Evolutionary conservation across 2,329 filamentous ascomycete genomes (phyloP), one percentile per base, ranked within the genome.

Genomic region (Cephalotrichum gorgonifer): DNA sequence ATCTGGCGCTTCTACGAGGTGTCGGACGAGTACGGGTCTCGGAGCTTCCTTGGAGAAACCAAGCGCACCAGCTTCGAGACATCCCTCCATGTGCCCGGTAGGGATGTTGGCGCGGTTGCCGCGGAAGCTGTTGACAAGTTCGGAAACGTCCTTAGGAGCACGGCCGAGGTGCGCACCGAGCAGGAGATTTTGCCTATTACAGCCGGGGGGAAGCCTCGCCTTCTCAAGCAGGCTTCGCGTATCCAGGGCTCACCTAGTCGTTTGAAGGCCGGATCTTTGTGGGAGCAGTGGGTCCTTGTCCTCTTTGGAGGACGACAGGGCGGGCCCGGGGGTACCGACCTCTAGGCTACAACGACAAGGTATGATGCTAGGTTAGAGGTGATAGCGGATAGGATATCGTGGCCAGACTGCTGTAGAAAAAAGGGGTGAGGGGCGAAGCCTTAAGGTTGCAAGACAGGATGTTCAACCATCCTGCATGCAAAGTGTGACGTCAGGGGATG

Each of bases 1-100:
- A 38, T 49, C 4, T 76, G 77, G 78, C 64, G 68, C 25, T 76
- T 79, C 55, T 75, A 70, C 56, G 67, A 65, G 4, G 56, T 62
- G 2, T 56, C 62, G 2, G 62, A 60, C 17, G 55, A 60, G 1
- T 54, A 56, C 15, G 65, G 65, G 14, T 63, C 63, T 1, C 68
- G 60, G 43, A 54, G 57, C 26, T 61, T 63, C 27, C 58, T 70
- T 3, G 69, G 66, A 15, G 64, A 68, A 50, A 60, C 60, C 2
- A 54, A 58, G 39, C 67, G 67, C 43, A 60, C 56, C 5, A 65
- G 68, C 23, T 75, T 75, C 54, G 73, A 74, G 58, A 74, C 72
- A 23, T 58, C 55, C 3, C 52, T 64, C 6, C 42, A 45, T 2
- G 49, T 60, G 11, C 22, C 44, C 8, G 44, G 44, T 9, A 45